Evolutionary conservation across 2,329 filamentous ascomycete species (phyloP).

Genomic region (Monosporascus sp.): DNA sequence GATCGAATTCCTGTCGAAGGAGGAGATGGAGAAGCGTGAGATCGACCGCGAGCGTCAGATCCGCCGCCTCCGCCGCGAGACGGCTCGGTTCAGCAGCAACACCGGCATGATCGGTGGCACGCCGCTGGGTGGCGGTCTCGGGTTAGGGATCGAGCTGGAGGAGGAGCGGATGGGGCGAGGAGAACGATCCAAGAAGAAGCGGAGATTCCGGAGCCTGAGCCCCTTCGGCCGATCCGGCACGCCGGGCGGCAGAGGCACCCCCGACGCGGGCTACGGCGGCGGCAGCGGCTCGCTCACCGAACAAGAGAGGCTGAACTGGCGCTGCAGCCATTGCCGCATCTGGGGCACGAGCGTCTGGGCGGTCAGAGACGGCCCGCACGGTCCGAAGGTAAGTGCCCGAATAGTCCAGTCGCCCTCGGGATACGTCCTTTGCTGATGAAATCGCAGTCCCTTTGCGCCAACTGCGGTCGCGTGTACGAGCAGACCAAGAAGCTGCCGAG

Average conservation of each 20-base stretch:
- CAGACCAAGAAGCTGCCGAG: conserved; percentile 77
- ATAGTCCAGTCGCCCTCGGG: conserved; percentile 1
- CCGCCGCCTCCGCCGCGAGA: conserved; percentile 79
- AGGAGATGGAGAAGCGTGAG: conserved; percentile 96
- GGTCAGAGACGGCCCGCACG: conserved; percentile 83
- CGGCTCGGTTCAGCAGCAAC: conserved; percentile 84
- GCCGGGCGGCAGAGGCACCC: conserved; percentile 70
- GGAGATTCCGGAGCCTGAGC: conserved; percentile 82
- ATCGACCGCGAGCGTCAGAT: conserved; percentile 91
- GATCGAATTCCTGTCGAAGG: conserved; percentile 77
- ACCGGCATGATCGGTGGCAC: conserved; percentile 74
- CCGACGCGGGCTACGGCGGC: conserved; percentile 70
- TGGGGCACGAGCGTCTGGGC: conserved; percentile 93
- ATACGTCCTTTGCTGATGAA: neutral
- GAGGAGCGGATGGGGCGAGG: conserved; percentile 87
- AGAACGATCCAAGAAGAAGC: conserved; percentile 92
- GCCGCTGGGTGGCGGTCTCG: conserved; percentile 49
- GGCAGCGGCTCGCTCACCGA: conserved; percentile 64
- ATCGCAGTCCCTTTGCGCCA: conserved; percentile 76
- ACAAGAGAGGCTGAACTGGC: conserved; percentile 75
- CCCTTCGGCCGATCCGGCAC: conserved; percentile 66
- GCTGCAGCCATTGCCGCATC: conserved; percentile 80
- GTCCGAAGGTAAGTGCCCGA: conserved; percentile 62
- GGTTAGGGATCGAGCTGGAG: conserved; percentile 50
- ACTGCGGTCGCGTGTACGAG: conserved; percentile 86